These are phyloP conservation scores for Globisporangium splendens DNA, from an alignment of 352 stramenopile species.

Conservation along the genomic window DNA sequence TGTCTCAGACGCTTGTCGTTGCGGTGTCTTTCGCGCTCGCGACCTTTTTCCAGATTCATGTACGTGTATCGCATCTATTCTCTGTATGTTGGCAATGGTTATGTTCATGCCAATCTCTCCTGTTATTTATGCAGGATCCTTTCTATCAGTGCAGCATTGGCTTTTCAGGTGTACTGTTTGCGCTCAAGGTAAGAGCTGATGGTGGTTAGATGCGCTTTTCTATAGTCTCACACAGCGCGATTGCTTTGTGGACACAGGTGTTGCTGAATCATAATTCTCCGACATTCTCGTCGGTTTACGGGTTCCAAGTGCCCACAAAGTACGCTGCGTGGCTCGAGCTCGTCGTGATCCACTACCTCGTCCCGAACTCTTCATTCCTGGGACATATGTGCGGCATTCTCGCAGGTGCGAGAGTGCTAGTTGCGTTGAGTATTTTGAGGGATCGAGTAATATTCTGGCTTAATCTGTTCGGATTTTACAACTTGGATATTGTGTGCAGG, in stretches of 20 bases:
- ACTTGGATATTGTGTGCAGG: not conserved
- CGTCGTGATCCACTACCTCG: slow-evolving; percentile 75
- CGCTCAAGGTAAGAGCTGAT: slow-evolving; percentile 53
- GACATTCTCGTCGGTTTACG: slow-evolving; percentile 54
- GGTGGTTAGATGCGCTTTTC: not conserved
- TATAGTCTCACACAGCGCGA: slow-evolving; percentile 2
- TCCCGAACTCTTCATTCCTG: slow-evolving; percentile 80
- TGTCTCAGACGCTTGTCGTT: slow-evolving; percentile 66
- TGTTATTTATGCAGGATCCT: slow-evolving; percentile 18
- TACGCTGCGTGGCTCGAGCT: slow-evolving; percentile 89
- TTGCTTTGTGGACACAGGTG: slow-evolving; percentile 41
- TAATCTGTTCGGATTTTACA: too few relatives aligned
- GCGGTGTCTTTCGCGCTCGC: slow-evolving; percentile 31
- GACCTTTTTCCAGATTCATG: slow-evolving; percentile 20
- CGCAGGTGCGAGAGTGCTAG: slow-evolving; percentile 35
- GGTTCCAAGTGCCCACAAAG: slow-evolving; percentile 78
- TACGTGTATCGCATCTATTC: slow-evolving; percentile 4
- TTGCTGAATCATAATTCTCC: slow-evolving; percentile 79
- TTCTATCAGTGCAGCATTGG: slow-evolving; percentile 66
- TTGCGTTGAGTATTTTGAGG: not conserved
- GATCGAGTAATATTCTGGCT: not conserved
- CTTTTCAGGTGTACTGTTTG: slow-evolving; percentile 76
- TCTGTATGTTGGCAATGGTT: too few relatives aligned
- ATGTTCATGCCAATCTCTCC: not conserved
- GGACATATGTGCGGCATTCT: slow-evolving; percentile 86